These are phyloP conservation scores for Xylaria palmicola DNA, from an alignment of 495 filamentous ascomycete species.

Conservation along the genomic window DNA sequence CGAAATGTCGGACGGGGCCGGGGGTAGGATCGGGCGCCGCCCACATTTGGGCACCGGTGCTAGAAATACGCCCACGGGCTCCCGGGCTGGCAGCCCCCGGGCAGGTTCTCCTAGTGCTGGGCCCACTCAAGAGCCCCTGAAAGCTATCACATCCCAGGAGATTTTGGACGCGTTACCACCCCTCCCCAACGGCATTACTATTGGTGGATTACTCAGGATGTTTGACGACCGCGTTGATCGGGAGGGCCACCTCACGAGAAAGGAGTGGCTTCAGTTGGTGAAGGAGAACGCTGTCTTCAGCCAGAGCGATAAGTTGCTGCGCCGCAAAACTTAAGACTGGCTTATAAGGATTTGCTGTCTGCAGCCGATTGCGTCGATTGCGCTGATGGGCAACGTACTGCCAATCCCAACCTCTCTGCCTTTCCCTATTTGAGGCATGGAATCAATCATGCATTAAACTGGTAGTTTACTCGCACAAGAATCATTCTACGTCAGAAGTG, in stretches of 20 bases:
- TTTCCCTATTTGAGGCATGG: too few relatives aligned
- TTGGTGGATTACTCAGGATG: conserved; percentile 57
- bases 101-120: conserved; percentile 42
- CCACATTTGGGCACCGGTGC: conserved; percentile 55
- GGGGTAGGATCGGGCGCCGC: conserved; percentile 63
- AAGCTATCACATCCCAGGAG: conserved; percentile 53
- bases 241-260: conserved; percentile 38
- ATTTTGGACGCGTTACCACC: conserved; percentile 66
- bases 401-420: too few relatives aligned
- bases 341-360: background rate
- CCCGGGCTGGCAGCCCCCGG: conserved; percentile 52
- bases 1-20: conserved; percentile 69
- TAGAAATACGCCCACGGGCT: conserved; percentile 50
- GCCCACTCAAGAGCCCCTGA: conserved; percentile 14
- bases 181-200: conserved; percentile 59
- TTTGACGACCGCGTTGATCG: conserved; percentile 62
- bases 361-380: too few relatives aligned
- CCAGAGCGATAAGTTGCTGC: conserved; percentile 43
- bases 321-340: conserved; percentile 33
- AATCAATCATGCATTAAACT: background rate
- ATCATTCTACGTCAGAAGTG: background rate
- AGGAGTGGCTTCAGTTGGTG: conserved; percentile 56
- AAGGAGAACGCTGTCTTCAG: conserved; percentile 46
- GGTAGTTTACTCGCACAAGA: background rate
- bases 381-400: too few relatives aligned